These are phyloP conservation scores for Sphagnum contortum DNA, from an alignment of 225 moss, liverwort and hornwort genomes.

Conservation along the genomic window DNA sequence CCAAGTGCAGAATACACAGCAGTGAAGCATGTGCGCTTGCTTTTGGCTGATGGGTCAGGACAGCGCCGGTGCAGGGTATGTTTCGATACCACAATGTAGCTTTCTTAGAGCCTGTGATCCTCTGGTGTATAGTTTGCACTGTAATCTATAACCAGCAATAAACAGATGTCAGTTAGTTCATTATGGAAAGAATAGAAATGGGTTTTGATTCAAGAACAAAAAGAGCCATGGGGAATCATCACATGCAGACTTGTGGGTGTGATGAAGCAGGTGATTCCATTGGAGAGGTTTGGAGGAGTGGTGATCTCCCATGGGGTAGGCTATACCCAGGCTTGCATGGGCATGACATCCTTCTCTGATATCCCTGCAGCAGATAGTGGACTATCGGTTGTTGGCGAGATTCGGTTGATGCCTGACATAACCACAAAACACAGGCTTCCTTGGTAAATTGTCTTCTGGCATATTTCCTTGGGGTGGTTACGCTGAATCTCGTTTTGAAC, in stretches of 20 bases:
- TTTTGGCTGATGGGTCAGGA: slow-evolving; percentile 52
- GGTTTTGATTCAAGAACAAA: background rate
- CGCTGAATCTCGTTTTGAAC: background rate
- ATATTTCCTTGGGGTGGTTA: background rate
- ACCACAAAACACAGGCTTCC: slow-evolving; percentile 60
- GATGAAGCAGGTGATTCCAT: slow-evolving; percentile 65
- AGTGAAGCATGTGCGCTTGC: slow-evolving; percentile 48
- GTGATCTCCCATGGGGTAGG: slow-evolving; percentile 64
- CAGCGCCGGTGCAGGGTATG: slow-evolving; percentile 79
- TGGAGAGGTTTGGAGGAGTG: slow-evolving; percentile 55
- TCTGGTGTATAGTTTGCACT: background rate
- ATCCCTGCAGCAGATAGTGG: slow-evolving; percentile 58
- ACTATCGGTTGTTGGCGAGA: slow-evolving; percentile 58
- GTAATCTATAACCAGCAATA: background rate
- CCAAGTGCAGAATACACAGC: slow-evolving; percentile 16
- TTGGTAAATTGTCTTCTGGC: slow-evolving; percentile 27
- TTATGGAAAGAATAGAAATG: background rate
- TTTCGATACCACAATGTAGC: background rate
- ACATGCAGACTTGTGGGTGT: background rate
- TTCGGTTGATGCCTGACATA: slow-evolving; percentile 79
- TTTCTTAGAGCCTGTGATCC: background rate
- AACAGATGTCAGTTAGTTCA: too few relatives aligned
- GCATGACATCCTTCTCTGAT: slow-evolving; percentile 59
- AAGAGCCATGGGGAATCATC: background rate
- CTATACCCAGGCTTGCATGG: slow-evolving; percentile 63